phyloP scores from a whole-genome alignment of 768 basidiomycete species.

The Tremella yokohamensis region DNA sequence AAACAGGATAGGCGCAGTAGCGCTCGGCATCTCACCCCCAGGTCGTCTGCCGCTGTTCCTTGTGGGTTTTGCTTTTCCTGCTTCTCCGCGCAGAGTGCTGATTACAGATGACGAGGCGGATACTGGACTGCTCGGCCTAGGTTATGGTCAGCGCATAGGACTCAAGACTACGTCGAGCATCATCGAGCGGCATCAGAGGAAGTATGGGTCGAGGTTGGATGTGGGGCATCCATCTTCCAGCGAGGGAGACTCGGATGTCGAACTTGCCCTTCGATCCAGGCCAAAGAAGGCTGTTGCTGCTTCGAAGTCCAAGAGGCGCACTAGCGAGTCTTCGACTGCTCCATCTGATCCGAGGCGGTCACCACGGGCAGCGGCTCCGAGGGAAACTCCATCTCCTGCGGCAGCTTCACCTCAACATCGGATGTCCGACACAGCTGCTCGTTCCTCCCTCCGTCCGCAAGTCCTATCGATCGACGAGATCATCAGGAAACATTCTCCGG shows the following conservation, averaged over 20 bases:
- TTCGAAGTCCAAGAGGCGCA: background rate
- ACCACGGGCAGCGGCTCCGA: background rate
- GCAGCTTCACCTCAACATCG: slow-evolving; percentile 4
- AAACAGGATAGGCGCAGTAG: slow-evolving; percentile 8
- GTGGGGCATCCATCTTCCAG: background rate
- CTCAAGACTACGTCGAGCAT: slow-evolving; percentile 1
- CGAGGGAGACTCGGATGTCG: background rate
- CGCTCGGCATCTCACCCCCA: slow-evolving; percentile 7
- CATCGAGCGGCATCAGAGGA: background rate
- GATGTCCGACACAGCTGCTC: slow-evolving; percentile 9
- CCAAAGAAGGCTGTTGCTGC: background rate
- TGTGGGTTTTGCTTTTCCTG: slow-evolving; percentile 4
- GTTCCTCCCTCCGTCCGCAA: slow-evolving; percentile 52
- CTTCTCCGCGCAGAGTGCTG: background rate
- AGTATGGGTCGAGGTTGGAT: background rate
- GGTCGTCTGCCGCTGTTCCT: background rate
- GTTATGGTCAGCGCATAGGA: background rate
- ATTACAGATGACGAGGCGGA: slow-evolving; percentile 2
- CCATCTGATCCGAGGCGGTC: background rate
- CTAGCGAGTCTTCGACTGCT: background rate
- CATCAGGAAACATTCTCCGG: slow-evolving; percentile 29
- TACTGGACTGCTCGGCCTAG: background rate
- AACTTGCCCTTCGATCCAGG: background rate
- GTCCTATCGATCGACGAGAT: slow-evolving; percentile 46
- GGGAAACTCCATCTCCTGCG: background rate